Conservation (phyloP, 768 basidiomycete species). For the Pulveroboletus sp. region DNA sequence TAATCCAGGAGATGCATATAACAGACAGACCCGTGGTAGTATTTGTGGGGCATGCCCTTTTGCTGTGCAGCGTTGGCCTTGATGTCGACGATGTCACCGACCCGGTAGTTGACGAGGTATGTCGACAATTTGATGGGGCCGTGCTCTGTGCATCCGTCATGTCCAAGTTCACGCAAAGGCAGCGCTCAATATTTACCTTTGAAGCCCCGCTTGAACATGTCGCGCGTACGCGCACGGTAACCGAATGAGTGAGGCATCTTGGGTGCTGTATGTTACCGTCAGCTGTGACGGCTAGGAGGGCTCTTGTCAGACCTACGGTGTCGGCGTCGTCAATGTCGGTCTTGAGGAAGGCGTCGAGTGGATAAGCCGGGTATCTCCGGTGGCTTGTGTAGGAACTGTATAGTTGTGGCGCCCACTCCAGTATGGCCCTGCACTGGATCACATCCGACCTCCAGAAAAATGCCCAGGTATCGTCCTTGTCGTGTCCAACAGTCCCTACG, state of each 20-base stretch:
- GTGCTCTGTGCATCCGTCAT: slow-evolving; percentile 54
- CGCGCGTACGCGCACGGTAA: slow-evolving; percentile 99
- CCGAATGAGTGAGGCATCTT: slow-evolving; percentile 99
- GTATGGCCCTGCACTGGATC: slow-evolving; percentile 32
- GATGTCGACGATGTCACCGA: slow-evolving; percentile 99
- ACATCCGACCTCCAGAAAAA: slow-evolving; percentile 57
- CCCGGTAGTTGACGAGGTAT: slow-evolving; percentile 86
- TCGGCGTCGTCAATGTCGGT: slow-evolving; percentile 47
- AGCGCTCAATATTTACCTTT: slow-evolving; percentile 59
- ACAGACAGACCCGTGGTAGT: slow-evolving; percentile 83
- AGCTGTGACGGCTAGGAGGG: slow-evolving; percentile 13
- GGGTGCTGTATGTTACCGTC: slow-evolving; percentile 39
- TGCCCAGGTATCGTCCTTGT: slow-evolving; percentile 69
- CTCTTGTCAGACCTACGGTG: slow-evolving; percentile 37
- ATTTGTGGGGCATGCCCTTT: slow-evolving; percentile 99
- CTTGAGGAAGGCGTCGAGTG: slow-evolving; percentile 34
- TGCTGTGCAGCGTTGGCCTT: slow-evolving; percentile 99
- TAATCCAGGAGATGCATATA: neutral
- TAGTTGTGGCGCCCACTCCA: slow-evolving; percentile 47
- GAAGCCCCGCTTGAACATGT: slow-evolving; percentile 99
- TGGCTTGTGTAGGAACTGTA: slow-evolving; percentile 61
- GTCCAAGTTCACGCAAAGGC: slow-evolving; percentile 7
- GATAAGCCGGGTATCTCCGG: slow-evolving; percentile 51
- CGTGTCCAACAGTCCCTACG: neutral
- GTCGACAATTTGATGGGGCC: slow-evolving; percentile 89